These are phyloP conservation scores for Marasmius fiardii DNA, from an alignment of 1,284 basidiomycete species.

Conservation along the genomic window DNA sequence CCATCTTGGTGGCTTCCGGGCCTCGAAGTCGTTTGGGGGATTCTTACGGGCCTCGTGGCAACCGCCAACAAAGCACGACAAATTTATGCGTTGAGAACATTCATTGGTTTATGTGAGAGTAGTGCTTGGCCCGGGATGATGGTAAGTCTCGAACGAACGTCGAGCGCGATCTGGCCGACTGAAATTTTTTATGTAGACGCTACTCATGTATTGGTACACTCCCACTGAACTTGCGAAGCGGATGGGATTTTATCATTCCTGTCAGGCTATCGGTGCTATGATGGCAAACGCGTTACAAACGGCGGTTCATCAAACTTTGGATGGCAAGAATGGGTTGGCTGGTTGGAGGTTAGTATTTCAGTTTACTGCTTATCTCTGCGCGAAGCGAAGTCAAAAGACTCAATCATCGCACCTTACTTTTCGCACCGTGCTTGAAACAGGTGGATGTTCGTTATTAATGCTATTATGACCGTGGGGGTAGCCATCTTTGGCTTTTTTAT, in stretches of 20 bases:
- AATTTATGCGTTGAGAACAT: slow-evolving; percentile 13
- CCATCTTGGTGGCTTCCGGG: slow-evolving; percentile 14
- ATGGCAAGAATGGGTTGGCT: slow-evolving; percentile 9
- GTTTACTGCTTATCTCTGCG: no score
- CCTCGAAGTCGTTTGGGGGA: slow-evolving; percentile 13
- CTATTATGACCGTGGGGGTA: slow-evolving; percentile 13
- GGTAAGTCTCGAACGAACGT: slow-evolving; percentile 4
- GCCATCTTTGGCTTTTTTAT: slow-evolving; percentile 10
- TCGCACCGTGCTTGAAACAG: not conserved
- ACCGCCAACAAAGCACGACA: slow-evolving; percentile 10
- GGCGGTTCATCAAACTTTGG: slow-evolving; percentile 12
- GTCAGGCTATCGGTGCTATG: slow-evolving; percentile 15
- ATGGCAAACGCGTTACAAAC: slow-evolving; percentile 16
- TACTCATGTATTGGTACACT: slow-evolving; percentile 16
- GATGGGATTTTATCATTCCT: slow-evolving; percentile 17
- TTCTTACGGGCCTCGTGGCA: slow-evolving; percentile 13
- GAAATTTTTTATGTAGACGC: slow-evolving; percentile 7
- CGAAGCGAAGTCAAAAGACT: no score
- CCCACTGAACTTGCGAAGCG: slow-evolving; percentile 15
- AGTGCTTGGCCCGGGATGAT: slow-evolving; percentile 16
- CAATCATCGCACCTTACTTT: no score
- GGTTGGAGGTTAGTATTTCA: slow-evolving; percentile 12
- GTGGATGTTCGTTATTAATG: slow-evolving; percentile 17
- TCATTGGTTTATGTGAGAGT: slow-evolving; percentile 14
- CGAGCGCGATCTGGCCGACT: no score